Base-by-base conservation (phyloP, 2,329 filamentous ascomycete genomes). In the Fusarium buxicola region DNA sequence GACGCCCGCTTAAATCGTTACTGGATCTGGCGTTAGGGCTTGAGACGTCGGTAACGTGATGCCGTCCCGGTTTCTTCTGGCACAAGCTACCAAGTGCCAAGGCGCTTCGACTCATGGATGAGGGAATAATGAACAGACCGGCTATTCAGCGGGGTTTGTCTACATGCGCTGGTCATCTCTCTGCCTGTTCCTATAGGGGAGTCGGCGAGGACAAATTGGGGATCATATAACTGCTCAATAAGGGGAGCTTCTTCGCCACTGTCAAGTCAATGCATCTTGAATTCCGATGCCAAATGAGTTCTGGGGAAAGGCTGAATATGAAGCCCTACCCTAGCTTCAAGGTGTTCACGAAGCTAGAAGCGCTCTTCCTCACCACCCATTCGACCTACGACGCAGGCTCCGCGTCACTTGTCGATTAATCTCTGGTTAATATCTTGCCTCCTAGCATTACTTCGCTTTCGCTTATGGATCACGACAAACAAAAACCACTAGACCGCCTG, bases 381-480 rank as follows among this genome's bases (percentile, higher is more conserved):
- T 43, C 40, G 7, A 43, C 28, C 24, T 43, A 43, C 40, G 15
- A n/a, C 40, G 16, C 40, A 43, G 7, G 13, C 8, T 16, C 11
- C 40, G 10, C 34, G 27, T 48, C 31, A 36, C 31, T 36, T 27
- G 12, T 16, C 44, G 10, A 27, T 28, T 10, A 47, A 31, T 27
- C 31, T 18, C 35, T 36, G 7, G 15, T 15, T n/a, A 16, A 6
- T 16, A 39, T 39, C 16, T 13, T 39, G 8, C 35, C 35, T 7
- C n/a, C 35, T 21, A 21, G 15, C 16, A 39, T 39, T 15, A 21
- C 7, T 7, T 39, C 35, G 8, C 35, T 39, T 24, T 18, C 35
- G 9, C 35, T 39, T 16, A 31, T 47, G 18, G 44, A 47, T 15
- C 30, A 47, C 44, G 44, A 47, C 31, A 36, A n/a, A 8, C 44